Conservation (phyloP, 2,329 filamentous ascomycete genomes). For the Alternaria ethzedia region DNA sequence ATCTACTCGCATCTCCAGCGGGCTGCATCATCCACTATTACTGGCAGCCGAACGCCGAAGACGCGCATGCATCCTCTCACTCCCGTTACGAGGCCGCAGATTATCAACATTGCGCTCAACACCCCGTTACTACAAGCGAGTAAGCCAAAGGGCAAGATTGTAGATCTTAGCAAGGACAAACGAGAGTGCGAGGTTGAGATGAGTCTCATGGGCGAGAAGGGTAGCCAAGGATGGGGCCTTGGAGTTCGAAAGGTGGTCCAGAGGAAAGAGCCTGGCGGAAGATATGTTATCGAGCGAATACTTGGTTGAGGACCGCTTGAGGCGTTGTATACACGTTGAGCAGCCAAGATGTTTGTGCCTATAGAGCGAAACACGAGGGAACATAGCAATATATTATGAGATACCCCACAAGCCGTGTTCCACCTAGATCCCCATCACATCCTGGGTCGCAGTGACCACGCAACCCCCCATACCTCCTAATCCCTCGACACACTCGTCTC, state of each 20-base stretch:
- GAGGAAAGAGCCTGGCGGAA: conserved; percentile 68
- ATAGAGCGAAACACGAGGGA: background rate
- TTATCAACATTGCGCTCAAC: conserved; percentile 79
- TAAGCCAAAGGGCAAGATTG: conserved; percentile 88
- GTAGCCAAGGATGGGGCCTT: conserved; percentile 79
- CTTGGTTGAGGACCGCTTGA: conserved; percentile 24
- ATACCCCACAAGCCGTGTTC: background rate
- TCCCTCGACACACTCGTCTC: conserved; percentile 33
- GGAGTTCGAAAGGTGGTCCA: conserved; percentile 86
- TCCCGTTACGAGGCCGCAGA: conserved; percentile 74
- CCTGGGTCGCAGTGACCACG: too few relatives aligned
- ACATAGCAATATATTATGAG: conserved; percentile 1
- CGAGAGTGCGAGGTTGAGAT: conserved; percentile 86
- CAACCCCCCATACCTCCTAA: conserved; percentile 5
- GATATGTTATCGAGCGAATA: conserved; percentile 74
- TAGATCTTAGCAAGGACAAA: conserved; percentile 55
- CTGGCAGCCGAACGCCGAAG: conserved; percentile 55
- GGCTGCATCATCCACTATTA: conserved; percentile 56
- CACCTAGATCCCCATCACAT: background rate
- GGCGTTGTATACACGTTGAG: background rate
- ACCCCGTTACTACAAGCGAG: conserved; percentile 85
- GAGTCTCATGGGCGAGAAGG: conserved; percentile 72
- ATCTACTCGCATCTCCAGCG: conserved; percentile 87
- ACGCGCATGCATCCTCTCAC: conserved; percentile 90
- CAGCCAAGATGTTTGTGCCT: background rate